Evolutionary conservation across 495 filamentous ascomycete genomes (phyloP), one percentile per base, ranked within the genome.

Genomic region (Podospora pseudocomata): DNA sequence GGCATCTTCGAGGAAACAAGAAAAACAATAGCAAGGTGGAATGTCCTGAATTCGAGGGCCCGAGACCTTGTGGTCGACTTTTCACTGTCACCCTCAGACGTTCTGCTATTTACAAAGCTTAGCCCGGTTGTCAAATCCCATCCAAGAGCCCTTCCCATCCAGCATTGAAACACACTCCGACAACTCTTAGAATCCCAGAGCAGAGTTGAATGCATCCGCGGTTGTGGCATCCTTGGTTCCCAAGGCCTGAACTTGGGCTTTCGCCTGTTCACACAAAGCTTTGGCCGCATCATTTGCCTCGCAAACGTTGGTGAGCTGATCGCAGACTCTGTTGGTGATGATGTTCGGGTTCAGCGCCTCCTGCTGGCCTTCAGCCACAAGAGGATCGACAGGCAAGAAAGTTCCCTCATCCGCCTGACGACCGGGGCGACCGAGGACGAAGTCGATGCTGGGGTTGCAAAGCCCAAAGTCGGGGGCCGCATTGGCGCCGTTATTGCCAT

Each of bases 281-380:
- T 79, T 74, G 54, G 83, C 85, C 27, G 84, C 85, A 16, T 77
- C 77, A 71, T 84, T 84, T 58, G 84, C 84, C 30, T 76, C 77
- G 77, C 85, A 87, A 19, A 86, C 80, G 72, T 83, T 83, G 70
- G 49, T 80, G 56, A 87, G 80, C 78, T 86, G 84, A 74, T 87
- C 83, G 74, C 85, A 85, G 70, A 88, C 80, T 54, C 83, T 79
- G 80, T 86, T 87, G 76, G 85, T 85, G 78, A 88, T 88, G 80
- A 87, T 88, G 76, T 82, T 81, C 65, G 84, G 84, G 80, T 87
- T 86, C 30, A 86, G 73, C 18, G 84, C 84, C 54, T 80, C 78
- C 70, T 82, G 73, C 77, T 86, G 83, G 23, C 85, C 85, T 73
- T 81, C 77, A 71, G 81, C 82, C 62, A 84, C 81, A 9, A 84